These are phyloP conservation scores for Lactifluus subvellereus DNA, from an alignment of 768 basidiomycete genomes.

Conservation along the genomic window DNA sequence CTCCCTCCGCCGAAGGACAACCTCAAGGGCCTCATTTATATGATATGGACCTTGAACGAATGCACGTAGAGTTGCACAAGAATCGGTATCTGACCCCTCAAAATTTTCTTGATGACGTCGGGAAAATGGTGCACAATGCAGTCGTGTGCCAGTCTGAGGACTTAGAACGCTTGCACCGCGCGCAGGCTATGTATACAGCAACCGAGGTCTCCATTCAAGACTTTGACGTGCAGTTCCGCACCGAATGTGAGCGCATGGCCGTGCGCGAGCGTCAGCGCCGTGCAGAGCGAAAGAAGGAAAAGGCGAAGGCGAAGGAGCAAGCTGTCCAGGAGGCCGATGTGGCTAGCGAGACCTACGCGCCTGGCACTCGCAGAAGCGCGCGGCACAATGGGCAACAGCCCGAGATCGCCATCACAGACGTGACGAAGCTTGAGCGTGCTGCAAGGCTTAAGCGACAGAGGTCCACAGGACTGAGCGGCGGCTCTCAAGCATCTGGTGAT, in stretches of 20 bases:
- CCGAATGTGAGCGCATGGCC: slow-evolving; percentile 89
- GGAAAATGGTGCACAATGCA: slow-evolving; percentile 76
- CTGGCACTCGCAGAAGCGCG: slow-evolving; percentile 63
- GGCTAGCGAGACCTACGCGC: slow-evolving; percentile 35
- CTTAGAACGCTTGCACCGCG: slow-evolving; percentile 67
- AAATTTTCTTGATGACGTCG: slow-evolving; percentile 80
- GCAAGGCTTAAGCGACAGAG: slow-evolving; percentile 49
- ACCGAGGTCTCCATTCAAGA: slow-evolving; percentile 81
- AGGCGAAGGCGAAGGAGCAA: slow-evolving; percentile 32
- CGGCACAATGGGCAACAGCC: slow-evolving; percentile 66
- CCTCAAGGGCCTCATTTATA: slow-evolving; percentile 50
- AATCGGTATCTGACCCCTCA: slow-evolving; percentile 82
- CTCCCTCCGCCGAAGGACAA: slow-evolving; percentile 32
- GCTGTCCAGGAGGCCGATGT: slow-evolving; percentile 31
- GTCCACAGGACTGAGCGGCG: slow-evolving; percentile 37
- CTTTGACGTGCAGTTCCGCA: slow-evolving; percentile 69
- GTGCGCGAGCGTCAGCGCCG: slow-evolving; percentile 62
- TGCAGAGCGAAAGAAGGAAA: slow-evolving; percentile 39
- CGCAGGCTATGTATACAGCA: slow-evolving; percentile 85
- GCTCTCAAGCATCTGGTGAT: slow-evolving; percentile 26
- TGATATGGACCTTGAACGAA: slow-evolving; percentile 88
- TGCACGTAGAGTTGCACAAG: slow-evolving; percentile 81
- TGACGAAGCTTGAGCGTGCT: slow-evolving; percentile 63
- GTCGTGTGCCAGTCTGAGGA: slow-evolving; percentile 54
- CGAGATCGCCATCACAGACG: slow-evolving; percentile 70